Percentiles rank a stretch among this genome's conserved stretches.
Evolutionary conservation across 192 early-diverging fungal species (phyloP).

Genomic region (Geranomyces michiganensis): DNA sequence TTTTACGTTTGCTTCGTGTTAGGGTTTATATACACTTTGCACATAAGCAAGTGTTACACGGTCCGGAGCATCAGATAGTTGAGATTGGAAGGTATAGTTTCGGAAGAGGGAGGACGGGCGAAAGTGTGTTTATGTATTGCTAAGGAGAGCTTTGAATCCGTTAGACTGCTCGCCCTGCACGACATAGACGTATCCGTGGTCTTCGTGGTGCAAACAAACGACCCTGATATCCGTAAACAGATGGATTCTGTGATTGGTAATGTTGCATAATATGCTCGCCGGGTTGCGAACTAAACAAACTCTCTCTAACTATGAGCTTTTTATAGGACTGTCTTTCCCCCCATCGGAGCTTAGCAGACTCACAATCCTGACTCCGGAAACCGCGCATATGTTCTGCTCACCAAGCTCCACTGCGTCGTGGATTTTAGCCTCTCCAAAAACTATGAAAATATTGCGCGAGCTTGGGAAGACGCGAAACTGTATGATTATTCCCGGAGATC

Average conservation of each 20-base stretch:
- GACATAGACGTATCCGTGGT: not conserved
- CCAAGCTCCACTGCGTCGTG: slow-evolving; percentile 13
- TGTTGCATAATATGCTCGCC: too few species aligned
- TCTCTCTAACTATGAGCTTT: too few species aligned
- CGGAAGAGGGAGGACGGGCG: too few species aligned
- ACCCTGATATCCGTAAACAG: not conserved
- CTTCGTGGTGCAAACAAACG: slow-evolving; percentile 5
- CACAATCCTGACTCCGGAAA: not conserved
- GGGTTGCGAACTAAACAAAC: too few species aligned
- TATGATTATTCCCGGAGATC: slow-evolving; percentile 7
- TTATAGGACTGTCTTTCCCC: slow-evolving; percentile 8
- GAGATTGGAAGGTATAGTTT: slow-evolving; percentile 6
- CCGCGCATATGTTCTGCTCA: not conserved
- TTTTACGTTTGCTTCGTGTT: not conserved
- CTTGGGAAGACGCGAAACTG: not conserved
- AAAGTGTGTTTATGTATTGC: not conserved
- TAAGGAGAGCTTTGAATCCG: not conserved
- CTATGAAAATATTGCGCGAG: not conserved
- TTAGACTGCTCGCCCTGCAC: not conserved
- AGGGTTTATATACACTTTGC: slow-evolving; percentile 7
- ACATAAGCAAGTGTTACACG: not conserved
- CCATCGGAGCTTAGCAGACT: not conserved
- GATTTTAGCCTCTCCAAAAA: slow-evolving; percentile 4
- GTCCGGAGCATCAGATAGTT: not conserved
- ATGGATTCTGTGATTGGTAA: not conserved